A percentile compares a stretch with the other conserved stretches of the same genome.
These are phyloP conservation scores for Cetraspora pellucida DNA, from an alignment of 192 early-diverging fungal species.

Conservation along the genomic window DNA sequence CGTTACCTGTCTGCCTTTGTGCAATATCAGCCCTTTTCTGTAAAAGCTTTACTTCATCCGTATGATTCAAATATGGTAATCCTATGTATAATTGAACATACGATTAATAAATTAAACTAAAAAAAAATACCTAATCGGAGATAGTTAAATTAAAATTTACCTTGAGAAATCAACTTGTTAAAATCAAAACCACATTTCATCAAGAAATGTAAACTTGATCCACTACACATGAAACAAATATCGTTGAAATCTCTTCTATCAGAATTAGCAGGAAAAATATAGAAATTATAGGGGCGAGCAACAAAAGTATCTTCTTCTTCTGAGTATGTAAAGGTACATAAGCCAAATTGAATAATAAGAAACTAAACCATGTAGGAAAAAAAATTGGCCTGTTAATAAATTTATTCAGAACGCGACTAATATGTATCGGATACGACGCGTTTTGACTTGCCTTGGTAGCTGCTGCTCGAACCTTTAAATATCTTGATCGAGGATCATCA, in stretches of 20 bases:
- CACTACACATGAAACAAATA: slow-evolving; percentile 49
- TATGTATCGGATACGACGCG: not conserved
- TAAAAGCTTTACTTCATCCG: slow-evolving; percentile 18
- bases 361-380: slow-evolving; percentile 35
- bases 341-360: slow-evolving; percentile 77
- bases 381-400: not conserved
- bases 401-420: not conserved
- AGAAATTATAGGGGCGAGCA: slow-evolving; percentile 86
- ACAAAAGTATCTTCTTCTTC: slow-evolving; percentile 59
- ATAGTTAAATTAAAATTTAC: slow-evolving; percentile 48
- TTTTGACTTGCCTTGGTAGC: slow-evolving; percentile 22
- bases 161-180: slow-evolving; percentile 81
- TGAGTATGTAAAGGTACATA: slow-evolving; percentile 80
- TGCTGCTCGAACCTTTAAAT: slow-evolving; percentile 40
- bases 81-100: slow-evolving; percentile 1
- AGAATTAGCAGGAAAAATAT: slow-evolving; percentile 73
- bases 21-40: slow-evolving; percentile 19
- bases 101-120: slow-evolving; percentile 33
- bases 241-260: slow-evolving; percentile 52
- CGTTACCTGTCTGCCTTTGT: slow-evolving; percentile 31
- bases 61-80: slow-evolving; percentile 25
- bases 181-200: slow-evolving; percentile 82
- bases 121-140: not conserved
- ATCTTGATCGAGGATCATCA: slow-evolving; percentile 42
- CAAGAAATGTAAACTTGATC: slow-evolving; percentile 74